Evolutionary conservation across 371 early-diverging fungal genomes (phyloP).

Genomic region (Nosema muscidifuracis): DNA sequence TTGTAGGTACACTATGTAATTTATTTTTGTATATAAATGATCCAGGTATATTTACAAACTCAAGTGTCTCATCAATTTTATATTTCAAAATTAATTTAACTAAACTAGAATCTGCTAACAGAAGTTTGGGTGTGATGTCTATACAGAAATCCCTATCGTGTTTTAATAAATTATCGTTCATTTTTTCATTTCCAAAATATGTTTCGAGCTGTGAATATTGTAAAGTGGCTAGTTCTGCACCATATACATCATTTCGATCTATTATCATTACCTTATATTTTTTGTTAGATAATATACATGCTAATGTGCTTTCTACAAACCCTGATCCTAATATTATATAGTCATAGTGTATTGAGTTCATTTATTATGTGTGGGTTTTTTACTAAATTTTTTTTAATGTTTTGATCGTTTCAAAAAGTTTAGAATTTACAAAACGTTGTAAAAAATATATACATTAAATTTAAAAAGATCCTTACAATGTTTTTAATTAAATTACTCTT

Average conservation of each 20-base stretch:
- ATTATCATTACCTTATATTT: slow-evolving; percentile 93
- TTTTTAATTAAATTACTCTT: no score
- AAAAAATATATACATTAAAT: no score
- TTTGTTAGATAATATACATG: slow-evolving; percentile 88
- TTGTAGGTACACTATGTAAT: slow-evolving; percentile 87
- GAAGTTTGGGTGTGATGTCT: slow-evolving; percentile 96
- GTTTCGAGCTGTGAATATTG: slow-evolving; percentile 49
- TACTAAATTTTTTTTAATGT: no score
- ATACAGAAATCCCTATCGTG: slow-evolving; percentile 86
- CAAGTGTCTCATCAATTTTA: slow-evolving; percentile 89
- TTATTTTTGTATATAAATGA: slow-evolving; percentile 81
- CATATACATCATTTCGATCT: slow-evolving; percentile 95
- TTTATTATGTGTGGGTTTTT: no score
- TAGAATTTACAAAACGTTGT: no score
- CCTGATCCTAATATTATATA: slow-evolving; percentile 74
- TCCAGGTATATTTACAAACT: slow-evolving; percentile 88
- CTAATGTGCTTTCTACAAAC: slow-evolving; percentile 93
- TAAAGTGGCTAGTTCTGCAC: slow-evolving; percentile 69
- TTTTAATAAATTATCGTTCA: slow-evolving; percentile 5
- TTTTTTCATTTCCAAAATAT: slow-evolving; percentile 25
- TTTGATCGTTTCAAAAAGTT: no score
- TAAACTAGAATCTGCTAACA: slow-evolving; percentile 89
- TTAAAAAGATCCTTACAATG: no score
- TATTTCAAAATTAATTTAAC: slow-evolving; percentile 71
- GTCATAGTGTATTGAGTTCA: slow-evolving; percentile 35